Evolutionary conservation across 306 rosid genomes (phyloP), one percentile per base, ranked within the genome.

Genomic region (Gillenia trifoliata): DNA sequence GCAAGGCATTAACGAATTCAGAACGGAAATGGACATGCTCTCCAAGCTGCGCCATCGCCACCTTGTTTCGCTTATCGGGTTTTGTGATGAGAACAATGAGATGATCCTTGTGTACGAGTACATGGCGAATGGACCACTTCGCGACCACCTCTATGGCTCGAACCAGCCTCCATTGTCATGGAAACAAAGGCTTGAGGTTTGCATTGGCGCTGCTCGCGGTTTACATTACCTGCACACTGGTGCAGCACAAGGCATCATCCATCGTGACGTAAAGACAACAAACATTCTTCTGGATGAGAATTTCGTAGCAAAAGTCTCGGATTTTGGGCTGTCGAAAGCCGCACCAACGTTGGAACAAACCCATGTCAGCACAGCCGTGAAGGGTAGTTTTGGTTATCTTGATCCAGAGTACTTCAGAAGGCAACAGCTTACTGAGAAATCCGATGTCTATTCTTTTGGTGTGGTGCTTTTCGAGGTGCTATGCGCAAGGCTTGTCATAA

Each of bases 201-300:
- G 96, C 86, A 89, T 89, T 11, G 94, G 97, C 2, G 89, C 97
- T 8, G 94, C 98, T 52, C 89, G 97, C 1, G 98, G 98, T 1
- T 63, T 93, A 47, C 92, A 91, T 71, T 91, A 93, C 71, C 98
- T 93, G 65, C 98, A 93, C 75, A 91, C 98, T 5, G 97, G 97
- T 11, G 94, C 94, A 26, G 76, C 94, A 40, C 89, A 85, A 60
- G 89, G 94, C 11, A 85, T 93, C 41, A 89, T 86, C 20, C 98
- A 93, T 40, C 89, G 96, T 15, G 94, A 93, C 7, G 96, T 93
- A 16, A 93, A 93, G 86, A 89, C 98, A 1, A 91, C 97, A 12
- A 91, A 93, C 64, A 93, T 93, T 6, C 97, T 93, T 6, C 84
- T 91, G 7, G 96, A 93, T 34, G 94, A 89, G 34, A 88, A 91